Percentiles rank a stretch among this genome's conserved stretches.
phyloP scores from a whole-genome alignment of 2,329 filamentous ascomycete species.

The Neonectria neomacrospora region DNA sequence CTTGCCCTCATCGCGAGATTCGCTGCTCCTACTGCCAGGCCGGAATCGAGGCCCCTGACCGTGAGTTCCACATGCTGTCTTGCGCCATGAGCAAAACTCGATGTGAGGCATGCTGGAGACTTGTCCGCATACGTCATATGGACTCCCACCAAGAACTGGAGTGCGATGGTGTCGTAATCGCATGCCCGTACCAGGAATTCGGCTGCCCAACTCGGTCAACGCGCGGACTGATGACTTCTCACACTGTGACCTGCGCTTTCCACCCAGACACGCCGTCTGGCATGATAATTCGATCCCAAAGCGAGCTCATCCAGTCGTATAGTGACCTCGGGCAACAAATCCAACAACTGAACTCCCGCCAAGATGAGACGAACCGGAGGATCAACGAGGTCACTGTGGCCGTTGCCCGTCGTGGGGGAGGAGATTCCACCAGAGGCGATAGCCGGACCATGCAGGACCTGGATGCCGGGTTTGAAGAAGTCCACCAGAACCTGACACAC shows the following conservation, averaged over 20 bases:
- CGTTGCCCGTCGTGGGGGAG: constrained; percentile 49
- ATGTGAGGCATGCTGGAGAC: constrained; percentile 61
- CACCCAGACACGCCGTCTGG: constrained; percentile 61
- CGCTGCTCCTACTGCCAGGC: constrained; percentile 66
- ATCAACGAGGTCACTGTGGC: constrained; percentile 56
- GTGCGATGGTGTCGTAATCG: constrained; percentile 63
- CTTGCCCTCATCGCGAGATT: constrained; percentile 65
- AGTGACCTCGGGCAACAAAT: constrained; percentile 50
- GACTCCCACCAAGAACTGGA: constrained; percentile 58
- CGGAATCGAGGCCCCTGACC: constrained; percentile 58
- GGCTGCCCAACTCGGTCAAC: constrained; percentile 51
- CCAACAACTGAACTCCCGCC: constrained; percentile 49
- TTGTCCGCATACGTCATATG: constrained; percentile 58
- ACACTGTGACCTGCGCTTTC: constrained; percentile 62
- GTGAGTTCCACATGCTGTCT: constrained; percentile 49
- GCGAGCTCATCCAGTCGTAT: constrained; percentile 58
- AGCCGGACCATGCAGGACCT: constrained; percentile 56
- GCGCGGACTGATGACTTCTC: constrained; percentile 55
- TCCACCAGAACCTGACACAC: constrained; percentile 67
- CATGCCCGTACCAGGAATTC: constrained; percentile 57
- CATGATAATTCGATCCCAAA: constrained; percentile 61
- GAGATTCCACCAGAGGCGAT: constrained; percentile 61
- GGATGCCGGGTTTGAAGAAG: constrained; percentile 62
- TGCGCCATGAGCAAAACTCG: constrained; percentile 60
- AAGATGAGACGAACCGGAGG: constrained; percentile 49